Conservation (phyloP, 2,329 filamentous ascomycete species). For the Pestalotiopsis sp. region DNA sequence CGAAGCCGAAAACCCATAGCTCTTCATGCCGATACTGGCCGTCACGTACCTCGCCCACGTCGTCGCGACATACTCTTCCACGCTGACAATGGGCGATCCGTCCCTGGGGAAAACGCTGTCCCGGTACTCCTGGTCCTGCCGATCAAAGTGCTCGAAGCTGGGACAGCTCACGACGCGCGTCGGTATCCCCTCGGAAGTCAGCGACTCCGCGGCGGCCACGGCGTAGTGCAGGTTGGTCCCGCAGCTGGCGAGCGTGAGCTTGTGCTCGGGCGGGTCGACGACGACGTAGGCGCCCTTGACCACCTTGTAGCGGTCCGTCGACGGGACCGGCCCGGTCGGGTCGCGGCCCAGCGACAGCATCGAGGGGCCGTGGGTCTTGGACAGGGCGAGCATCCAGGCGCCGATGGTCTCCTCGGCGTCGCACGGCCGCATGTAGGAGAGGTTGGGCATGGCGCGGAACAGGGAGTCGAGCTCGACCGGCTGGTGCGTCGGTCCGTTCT, state of each 20-base stretch:
- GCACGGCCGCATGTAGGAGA: conserved; percentile 55
- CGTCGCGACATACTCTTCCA: conserved; percentile 61
- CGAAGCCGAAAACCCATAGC: conserved; percentile 43
- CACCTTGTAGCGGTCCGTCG: conserved; percentile 37
- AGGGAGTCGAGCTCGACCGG: conserved; percentile 53
- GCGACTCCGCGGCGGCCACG: conserved; percentile 40
- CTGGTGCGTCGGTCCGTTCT: conserved; percentile 60
- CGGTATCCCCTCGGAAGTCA: conserved; percentile 37
- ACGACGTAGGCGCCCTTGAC: conserved; percentile 43
- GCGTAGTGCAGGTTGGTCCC: conserved; percentile 43
- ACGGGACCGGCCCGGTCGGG: conserved; percentile 34
- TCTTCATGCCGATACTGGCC: conserved; percentile 54
- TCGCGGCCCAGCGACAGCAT: conserved; percentile 49
- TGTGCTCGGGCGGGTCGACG: conserved; percentile 29
- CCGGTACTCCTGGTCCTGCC: conserved; percentile 45
- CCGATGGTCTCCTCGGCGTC: conserved; percentile 55
- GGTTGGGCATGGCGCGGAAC: conserved; percentile 57
- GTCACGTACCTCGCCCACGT: conserved; percentile 65
- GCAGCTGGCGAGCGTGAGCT: conserved; percentile 40
- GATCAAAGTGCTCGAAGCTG: conserved; percentile 45
- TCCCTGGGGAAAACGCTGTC: conserved; percentile 45
- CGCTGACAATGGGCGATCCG: conserved; percentile 53
- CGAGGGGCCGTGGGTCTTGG: conserved; percentile 32
- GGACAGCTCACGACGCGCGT: conserved; percentile 47
- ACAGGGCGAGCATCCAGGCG: conserved; percentile 43